Evolutionary conservation across 345 rosid species (phyloP).

Genomic region (Eucalyptus shirleyi): DNA sequence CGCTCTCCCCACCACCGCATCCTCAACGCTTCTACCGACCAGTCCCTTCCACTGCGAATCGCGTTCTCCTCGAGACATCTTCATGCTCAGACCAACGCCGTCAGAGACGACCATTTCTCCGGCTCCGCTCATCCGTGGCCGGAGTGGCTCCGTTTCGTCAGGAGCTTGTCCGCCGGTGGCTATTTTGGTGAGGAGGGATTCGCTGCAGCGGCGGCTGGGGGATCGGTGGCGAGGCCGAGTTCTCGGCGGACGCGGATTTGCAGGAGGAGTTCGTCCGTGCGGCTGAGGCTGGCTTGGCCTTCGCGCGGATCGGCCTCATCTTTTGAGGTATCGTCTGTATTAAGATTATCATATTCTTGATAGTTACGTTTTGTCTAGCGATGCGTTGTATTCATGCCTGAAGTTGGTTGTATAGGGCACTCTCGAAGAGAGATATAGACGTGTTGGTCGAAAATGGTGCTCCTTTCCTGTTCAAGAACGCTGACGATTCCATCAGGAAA

Average conservation of each 20-base stretch:
- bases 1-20: background rate
- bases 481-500: slow-evolving; percentile 39
- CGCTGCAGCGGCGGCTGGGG: background rate
- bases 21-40: background rate
- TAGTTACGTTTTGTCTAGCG: background rate
- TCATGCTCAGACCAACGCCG: background rate
- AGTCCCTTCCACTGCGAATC: slow-evolving; percentile 5
- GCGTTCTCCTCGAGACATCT: background rate
- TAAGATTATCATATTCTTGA: background rate
- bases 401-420: slow-evolving; percentile 22
- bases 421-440: slow-evolving; percentile 60
- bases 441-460: slow-evolving; percentile 42
- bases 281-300: slow-evolving; percentile 46
- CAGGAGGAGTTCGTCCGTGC: slow-evolving; percentile 42
- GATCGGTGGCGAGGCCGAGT: slow-evolving; percentile 5
- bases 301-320: slow-evolving; percentile 50
- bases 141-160: slow-evolving; percentile 7
- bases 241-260: slow-evolving; percentile 12
- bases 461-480: slow-evolving; percentile 52
- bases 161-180: slow-evolving; percentile 20
- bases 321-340: slow-evolving; percentile 22
- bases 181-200: slow-evolving; percentile 5
- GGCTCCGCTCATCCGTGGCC: background rate
- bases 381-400: background rate
- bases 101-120: background rate